Percentiles rank a stretch among this genome's conserved stretches.
phyloP scores from a whole-genome alignment of 768 basidiomycete species.

The Roridomyces roridus region DNA sequence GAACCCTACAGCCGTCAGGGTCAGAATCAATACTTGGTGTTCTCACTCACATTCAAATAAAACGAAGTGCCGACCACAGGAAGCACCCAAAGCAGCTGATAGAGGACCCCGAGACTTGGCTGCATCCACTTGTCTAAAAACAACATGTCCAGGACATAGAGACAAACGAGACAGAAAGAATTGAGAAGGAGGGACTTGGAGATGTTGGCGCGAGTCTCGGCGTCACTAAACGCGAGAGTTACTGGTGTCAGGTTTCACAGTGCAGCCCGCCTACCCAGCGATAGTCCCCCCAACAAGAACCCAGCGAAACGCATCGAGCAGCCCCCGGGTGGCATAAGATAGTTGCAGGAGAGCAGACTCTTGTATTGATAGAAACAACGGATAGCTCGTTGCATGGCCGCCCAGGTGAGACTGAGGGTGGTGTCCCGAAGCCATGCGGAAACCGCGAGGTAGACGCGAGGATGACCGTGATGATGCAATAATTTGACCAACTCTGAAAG shows the following conservation, averaged over 20 bases:
- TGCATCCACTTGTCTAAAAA: conserved; percentile 72
- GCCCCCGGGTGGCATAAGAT: conserved; percentile 61
- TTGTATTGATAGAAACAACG: conserved; percentile 68
- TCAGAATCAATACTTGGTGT: background rate
- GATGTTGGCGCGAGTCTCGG: conserved; percentile 75
- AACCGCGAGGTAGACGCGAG: conserved; percentile 16
- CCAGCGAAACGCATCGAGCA: conserved; percentile 79
- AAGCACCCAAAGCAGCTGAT: conserved; percentile 78
- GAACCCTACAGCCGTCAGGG: conserved; percentile 55
- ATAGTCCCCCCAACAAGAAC: conserved; percentile 64
- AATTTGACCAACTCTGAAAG: background rate
- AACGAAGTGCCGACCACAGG: conserved; percentile 79
- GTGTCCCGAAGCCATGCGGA: conserved; percentile 22
- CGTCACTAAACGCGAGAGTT: too few species aligned
- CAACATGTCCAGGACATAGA: conserved; percentile 78
- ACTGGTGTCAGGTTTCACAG: too few species aligned
- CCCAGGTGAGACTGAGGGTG: conserved; percentile 55
- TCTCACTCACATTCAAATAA: conserved; percentile 78
- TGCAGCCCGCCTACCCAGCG: conserved; percentile 62
- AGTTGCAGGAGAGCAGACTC: conserved; percentile 67
- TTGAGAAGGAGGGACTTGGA: conserved; percentile 81
- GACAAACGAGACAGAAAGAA: conserved; percentile 68
- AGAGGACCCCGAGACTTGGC: conserved; percentile 77
- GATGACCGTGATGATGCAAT: background rate
- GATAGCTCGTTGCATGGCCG: conserved; percentile 50